Base-by-base conservation (phyloP, 2,329 filamentous ascomycete species). In the Penicillium janthinellum region DNA sequence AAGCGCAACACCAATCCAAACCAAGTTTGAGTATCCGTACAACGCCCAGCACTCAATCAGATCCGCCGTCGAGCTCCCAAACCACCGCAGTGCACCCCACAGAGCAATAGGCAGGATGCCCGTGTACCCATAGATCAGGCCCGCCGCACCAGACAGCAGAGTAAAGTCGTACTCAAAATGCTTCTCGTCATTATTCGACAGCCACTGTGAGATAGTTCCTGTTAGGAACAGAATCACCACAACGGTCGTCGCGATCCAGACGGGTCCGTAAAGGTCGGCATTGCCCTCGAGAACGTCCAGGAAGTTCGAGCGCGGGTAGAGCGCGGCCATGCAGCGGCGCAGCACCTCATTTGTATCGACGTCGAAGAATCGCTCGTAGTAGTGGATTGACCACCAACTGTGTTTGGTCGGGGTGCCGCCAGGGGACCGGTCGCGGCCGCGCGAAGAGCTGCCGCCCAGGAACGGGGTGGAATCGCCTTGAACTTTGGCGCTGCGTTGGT, bases 161-260 rank as follows among this genome's bases (percentile, higher is more conserved):
- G 84, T 88, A 71, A 99, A 99, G 73, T 98, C 92, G 77, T 98
- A 98, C 49, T 88, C 88, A 75, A 97, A 97, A 59, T 90, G 87
- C 22, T 86, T 79, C 52, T 84, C 84, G 56, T 86, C 84, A 45
- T 85, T 85, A 25, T 84, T 84, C 28, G 90, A 86, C 52, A 97
- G 80, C 77, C 96, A 98, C 77, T 95, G 90, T 73, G 89, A 96
- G 65, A 99, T 96, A 0, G 95, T 98, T 12, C 95, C 95, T 0
- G 94, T 95, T 47, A 99, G 77, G 78, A 99, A 99, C 35, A 99
- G 80, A 61, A 99, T 98, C 64, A 99, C 85, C 12, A 99, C 89
- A 10, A 99, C 95, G 0, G 95, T 98, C 0, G 95, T 98, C 10
- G 95, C 95, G 79, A 99, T 98, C 95, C 95, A 99, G 74, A 98